Evolutionary conservation across 1,139 yeast genomes (phyloP).

Genomic region (Geotrichum bryndzae): DNA sequence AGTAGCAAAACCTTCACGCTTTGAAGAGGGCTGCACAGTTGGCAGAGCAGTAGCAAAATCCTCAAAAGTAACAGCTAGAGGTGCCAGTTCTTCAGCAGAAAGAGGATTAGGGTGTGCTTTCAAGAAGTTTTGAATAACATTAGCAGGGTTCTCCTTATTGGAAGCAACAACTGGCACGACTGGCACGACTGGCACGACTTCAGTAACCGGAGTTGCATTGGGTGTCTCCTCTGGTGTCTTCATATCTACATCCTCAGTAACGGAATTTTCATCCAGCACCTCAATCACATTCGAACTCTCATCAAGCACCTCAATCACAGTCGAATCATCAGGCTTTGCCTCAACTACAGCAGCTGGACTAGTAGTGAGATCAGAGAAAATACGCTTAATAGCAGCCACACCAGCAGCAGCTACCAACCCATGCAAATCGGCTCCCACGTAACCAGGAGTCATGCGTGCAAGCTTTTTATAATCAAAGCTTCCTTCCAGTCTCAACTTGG

Average conservation of each 20-base stretch:
- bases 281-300: slow-evolving; percentile 7
- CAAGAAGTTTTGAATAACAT: slow-evolving; percentile 70
- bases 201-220: background rate
- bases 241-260: slow-evolving; percentile 16
- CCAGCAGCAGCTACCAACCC: slow-evolving; percentile 96
- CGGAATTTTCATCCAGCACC: slow-evolving; percentile 25
- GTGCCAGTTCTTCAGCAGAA: slow-evolving; percentile 64
- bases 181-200: background rate
- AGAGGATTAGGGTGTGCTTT: slow-evolving; percentile 73
- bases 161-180: slow-evolving; percentile 21
- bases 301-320: slow-evolving; percentile 20
- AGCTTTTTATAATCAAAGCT: slow-evolving; percentile 63
- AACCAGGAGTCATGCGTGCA: slow-evolving; percentile 95
- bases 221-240: background rate
- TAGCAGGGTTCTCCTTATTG: slow-evolving; percentile 35
- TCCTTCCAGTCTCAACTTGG: slow-evolving; percentile 57
- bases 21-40: slow-evolving; percentile 93
- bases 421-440: slow-evolving; percentile 94
- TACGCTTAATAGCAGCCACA: slow-evolving; percentile 85
- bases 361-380: slow-evolving; percentile 41
- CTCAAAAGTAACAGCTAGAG: slow-evolving; percentile 64
- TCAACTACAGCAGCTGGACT: slow-evolving; percentile 40
- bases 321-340: slow-evolving; percentile 15
- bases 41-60: slow-evolving; percentile 87
- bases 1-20: slow-evolving; percentile 97